Evolutionary conservation across 2,329 filamentous ascomycete genomes (phyloP), one percentile per base, ranked within the genome.

Genomic region (Penicillium expansum): DNA sequence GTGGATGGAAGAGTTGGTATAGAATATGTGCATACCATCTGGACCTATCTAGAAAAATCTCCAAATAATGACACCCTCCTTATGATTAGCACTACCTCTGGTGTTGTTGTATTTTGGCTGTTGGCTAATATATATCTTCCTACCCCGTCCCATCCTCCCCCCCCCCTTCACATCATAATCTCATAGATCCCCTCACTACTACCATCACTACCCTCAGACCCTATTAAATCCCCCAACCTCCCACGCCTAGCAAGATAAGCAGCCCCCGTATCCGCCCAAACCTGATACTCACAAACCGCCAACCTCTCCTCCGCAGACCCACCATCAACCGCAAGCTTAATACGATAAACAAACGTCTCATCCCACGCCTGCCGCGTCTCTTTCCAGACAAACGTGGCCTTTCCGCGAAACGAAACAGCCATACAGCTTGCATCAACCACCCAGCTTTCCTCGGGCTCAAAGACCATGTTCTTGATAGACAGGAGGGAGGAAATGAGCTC

Each of bases 261-360:
- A 33, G 76, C 76, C 20, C 76, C 76, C 3, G 73, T 75, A 71
- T 78, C 76, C 16, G 74, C 75, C 76, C 76, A 78, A 29, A 78
- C 69, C 41, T 70, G 63, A 68, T 77, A 78, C 50, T 70, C 73
- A 32, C 64, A 65, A n/a, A 78, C 70, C 57, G 72, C 75, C 44
- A 69, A 53, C 37, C 39, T 48, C 10, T 45, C 58, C 13, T 44
- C 48, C 10, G 38, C 4, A 30, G 9, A 7, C 42, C 29, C 41
- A 42, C 56, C 38, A 32, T 76, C 69, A 56, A 65, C 59, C n/a
- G 68, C 71, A 51, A 77, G 60, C 41, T 62, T 67, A 41, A 78
- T 61, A 32, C 71, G 65, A 64, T 77, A 78, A 13, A 66, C 60
- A 60, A 78, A 78, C 7, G 67, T 69, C 62, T 78, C 76, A 42